phyloP scores from a whole-genome alignment of 192 early-diverging fungal species.

The Dispira parvispora region DNA sequence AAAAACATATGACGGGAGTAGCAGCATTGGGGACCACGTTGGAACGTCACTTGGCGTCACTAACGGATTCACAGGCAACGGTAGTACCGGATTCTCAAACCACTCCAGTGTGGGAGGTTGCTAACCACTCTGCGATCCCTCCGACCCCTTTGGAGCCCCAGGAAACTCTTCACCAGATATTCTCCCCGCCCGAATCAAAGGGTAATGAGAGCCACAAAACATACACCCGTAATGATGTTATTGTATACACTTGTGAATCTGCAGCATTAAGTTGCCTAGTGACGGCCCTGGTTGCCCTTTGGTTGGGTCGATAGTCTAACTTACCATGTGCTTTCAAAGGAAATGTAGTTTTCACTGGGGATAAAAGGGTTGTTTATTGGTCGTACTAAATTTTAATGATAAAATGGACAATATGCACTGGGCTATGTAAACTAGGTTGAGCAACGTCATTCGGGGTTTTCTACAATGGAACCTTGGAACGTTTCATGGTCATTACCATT shows the following conservation, averaged over 20 bases:
- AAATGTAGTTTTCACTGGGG: too few relatives aligned
- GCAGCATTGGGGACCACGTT: not conserved
- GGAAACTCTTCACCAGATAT: not conserved
- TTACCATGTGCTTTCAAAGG: too few relatives aligned
- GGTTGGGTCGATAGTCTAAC: not conserved
- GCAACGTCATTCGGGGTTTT: too few relatives aligned
- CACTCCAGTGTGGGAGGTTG: not conserved
- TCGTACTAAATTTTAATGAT: too few relatives aligned
- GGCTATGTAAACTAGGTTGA: too few relatives aligned
- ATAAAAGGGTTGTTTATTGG: too few relatives aligned
- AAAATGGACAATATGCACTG: too few relatives aligned
- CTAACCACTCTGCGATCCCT: too few relatives aligned
- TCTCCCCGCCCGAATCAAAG: not conserved
- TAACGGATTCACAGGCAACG: not conserved
- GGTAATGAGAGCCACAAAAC: not conserved
- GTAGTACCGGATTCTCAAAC: not conserved
- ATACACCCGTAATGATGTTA: slow-evolving; percentile 1
- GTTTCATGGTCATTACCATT: too few relatives aligned
- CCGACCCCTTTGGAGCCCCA: not conserved
- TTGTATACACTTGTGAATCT: not conserved
- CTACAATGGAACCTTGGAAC: too few relatives aligned
- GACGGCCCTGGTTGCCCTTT: not conserved
- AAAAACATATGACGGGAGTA: not conserved
- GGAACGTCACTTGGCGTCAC: not conserved
- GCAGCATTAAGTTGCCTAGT: not conserved